Evolutionary conservation across 139 green algal species (phyloP), one percentile per base, ranked within the genome.

Genomic region (Pleodorina starrii): DNA sequence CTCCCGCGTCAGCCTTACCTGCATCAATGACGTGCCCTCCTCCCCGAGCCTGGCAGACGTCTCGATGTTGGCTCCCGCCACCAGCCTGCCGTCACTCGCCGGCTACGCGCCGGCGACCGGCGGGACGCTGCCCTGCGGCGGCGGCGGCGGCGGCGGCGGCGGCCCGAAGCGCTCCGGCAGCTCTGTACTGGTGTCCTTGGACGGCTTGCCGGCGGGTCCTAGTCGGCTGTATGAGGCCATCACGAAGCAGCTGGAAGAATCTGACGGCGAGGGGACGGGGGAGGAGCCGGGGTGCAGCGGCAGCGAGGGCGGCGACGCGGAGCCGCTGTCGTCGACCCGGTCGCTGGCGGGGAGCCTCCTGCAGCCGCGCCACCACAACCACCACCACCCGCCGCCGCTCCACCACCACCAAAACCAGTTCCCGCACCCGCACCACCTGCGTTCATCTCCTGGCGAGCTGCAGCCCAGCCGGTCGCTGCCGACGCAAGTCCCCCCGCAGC

Each of bases 171-270:
- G 68, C 32, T 27, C 68, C 12, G 68, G 68, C 38, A 46, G 68
- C 68, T 46, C 68, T 2, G 36, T 76, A 19, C 35, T 76, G 35
- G 68, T 76, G 36, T 85, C 78, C 9, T 40, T 51, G 23, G 54
- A 85, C 32, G 78, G 78, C 0, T 38, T 85, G 51, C 78, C 78
- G 21, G 14, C 36, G 19, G 78, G 78, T 7, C 78, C 78, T 35
- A 73, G 78, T 36, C n/a, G 32, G 0, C 36, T 85, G 51, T 73
- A 85, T 19, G 51, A 73, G 50, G 78, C 78, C 23, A 73, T 73
- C 29, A 68, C 78, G 19, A 66, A 68, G 75, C 75, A 83, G 46
- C n/a, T 44, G 46, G 75, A 83, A 29, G 75, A 63, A 44, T 57
- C 43, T 21, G 72, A 63, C 9, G 75, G 17, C n/a, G 46, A 42